phyloP scores from a whole-genome alignment of 2,329 filamentous ascomycete species.

The Microcera coccophila region DNA sequence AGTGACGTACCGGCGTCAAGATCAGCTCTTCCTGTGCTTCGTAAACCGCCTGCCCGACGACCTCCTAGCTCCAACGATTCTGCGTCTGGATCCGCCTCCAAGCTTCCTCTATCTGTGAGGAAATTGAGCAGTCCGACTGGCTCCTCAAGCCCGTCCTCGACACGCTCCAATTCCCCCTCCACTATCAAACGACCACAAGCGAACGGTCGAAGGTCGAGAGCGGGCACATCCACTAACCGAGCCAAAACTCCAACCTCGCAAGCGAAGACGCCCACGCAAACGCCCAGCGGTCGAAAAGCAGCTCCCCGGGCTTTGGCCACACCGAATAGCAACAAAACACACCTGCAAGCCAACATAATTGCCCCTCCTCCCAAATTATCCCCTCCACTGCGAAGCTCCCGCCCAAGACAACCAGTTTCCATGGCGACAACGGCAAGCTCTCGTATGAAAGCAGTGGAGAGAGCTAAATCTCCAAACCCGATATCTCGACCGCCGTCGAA shows the following conservation, averaged over 20 bases:
- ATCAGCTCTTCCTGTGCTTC: conserved; percentile 28
- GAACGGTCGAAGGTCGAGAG: conserved; percentile 39
- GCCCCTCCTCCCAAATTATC: conserved; percentile 68
- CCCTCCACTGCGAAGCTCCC: conserved; percentile 73
- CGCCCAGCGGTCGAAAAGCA: conserved; percentile 34
- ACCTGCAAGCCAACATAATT: conserved; percentile 71
- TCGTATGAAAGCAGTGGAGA: conserved; percentile 60
- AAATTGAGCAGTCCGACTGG: conserved; percentile 43
- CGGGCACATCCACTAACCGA: conserved; percentile 35
- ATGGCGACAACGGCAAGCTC: conserved; percentile 68
- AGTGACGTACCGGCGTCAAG: conserved; percentile 54
- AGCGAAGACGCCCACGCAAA: conserved; percentile 43
- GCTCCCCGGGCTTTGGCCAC: conserved; percentile 42
- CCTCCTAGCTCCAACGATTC: conserved; percentile 22
- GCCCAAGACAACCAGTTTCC: conserved; percentile 75
- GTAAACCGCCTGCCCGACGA: conserved; percentile 31
- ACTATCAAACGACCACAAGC: conserved; percentile 41
- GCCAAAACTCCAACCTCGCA: conserved; percentile 40
- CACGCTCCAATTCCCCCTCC: conserved; percentile 55
- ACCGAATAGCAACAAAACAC: conserved; percentile 51
- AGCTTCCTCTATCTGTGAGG: conserved; percentile 44
- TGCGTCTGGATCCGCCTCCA: conserved; percentile 35
- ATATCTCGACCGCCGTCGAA: conserved; percentile 29
- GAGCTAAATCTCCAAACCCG: conserved; percentile 45
- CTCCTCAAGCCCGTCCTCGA: conserved; percentile 48